A percentile compares a stretch with the other conserved stretches of the same genome.
Conservation (phyloP, 106 monocot species). For the Acorus calamus region DNA sequence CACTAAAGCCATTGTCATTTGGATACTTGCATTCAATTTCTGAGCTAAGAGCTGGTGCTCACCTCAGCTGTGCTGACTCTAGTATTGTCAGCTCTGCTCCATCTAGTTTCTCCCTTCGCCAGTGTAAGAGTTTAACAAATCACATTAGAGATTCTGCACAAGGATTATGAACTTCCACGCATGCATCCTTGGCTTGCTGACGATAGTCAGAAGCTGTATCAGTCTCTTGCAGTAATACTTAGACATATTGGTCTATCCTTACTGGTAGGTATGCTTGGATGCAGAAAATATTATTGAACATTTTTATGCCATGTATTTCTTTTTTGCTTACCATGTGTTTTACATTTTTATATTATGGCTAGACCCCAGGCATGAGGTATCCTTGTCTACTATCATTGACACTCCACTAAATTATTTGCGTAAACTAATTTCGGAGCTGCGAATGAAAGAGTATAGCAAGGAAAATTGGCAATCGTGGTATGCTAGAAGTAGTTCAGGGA, state of each 20-base stretch:
- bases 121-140: conserved; percentile 14
- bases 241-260: conserved; percentile 73
- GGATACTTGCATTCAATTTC: conserved; percentile 88
- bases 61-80: conserved; percentile 15
- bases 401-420: conserved; percentile 53
- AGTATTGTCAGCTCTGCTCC: conserved; percentile 6
- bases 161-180: conserved; percentile 50
- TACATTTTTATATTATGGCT: conserved; percentile 8
- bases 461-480: conserved; percentile 71
- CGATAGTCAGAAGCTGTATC: conserved; percentile 60
- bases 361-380: conserved; percentile 33
- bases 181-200: conserved; percentile 91
- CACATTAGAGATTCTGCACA: not conserved
- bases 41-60: conserved; percentile 56
- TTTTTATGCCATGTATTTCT: conserved; percentile 3
- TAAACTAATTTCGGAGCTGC: conserved; percentile 58
- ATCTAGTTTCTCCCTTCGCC: conserved; percentile 24
- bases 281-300: not conserved
- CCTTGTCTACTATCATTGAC: conserved; percentile 56
- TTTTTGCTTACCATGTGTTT: not conserved
- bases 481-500: conserved; percentile 39
- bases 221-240: conserved; percentile 64
- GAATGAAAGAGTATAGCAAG: conserved; percentile 46
- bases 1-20: conserved; percentile 60
- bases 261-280: conserved; percentile 45